Conservation (phyloP, 495 filamentous ascomycete species). For the Ascodesmis nigricans region DNA sequence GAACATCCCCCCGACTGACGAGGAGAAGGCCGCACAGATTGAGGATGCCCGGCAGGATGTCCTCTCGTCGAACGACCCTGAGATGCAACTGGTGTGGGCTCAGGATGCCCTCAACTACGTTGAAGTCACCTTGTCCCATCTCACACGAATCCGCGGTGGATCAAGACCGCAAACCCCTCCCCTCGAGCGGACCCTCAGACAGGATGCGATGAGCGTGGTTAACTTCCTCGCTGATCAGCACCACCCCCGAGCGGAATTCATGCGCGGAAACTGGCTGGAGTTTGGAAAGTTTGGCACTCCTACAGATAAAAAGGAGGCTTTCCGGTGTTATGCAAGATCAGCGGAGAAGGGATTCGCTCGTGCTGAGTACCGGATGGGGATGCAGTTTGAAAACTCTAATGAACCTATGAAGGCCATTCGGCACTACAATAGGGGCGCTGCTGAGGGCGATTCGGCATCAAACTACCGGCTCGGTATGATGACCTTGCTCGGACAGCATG, state of each 20-base stretch:
- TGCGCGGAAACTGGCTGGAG: conserved; percentile 90
- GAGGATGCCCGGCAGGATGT: conserved; percentile 64
- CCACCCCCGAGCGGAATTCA: conserved; percentile 85
- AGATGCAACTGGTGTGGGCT: conserved; percentile 93
- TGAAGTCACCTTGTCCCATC: conserved; percentile 55
- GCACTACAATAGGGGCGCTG: conserved; percentile 65
- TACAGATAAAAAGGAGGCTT: conserved; percentile 85
- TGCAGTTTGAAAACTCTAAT: conserved; percentile 89
- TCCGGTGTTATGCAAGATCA: conserved; percentile 60
- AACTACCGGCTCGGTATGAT: conserved; percentile 95
- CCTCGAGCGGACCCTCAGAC: conserved; percentile 62
- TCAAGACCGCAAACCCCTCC: conserved; percentile 52
- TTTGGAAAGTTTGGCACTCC: conserved; percentile 87
- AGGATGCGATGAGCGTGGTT: conserved; percentile 81
- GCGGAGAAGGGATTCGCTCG: conserved; percentile 78
- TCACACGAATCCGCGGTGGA: conserved; percentile 39
- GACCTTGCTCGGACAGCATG: conserved; percentile 81
- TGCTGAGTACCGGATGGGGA: conserved; percentile 90
- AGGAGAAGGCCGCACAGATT: conserved; percentile 72
- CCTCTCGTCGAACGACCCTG: conserved; percentile 79
- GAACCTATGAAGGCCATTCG: conserved; percentile 73
- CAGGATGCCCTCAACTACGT: conserved; percentile 78
- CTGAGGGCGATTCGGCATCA: conserved; percentile 68
- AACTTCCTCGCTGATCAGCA: conserved; percentile 71
- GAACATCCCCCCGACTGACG: conserved; percentile 84